A percentile compares a stretch with the other conserved stretches of the same genome.
Conservation (phyloP, 805 yeast genomes). For the Starmera caribaea region DNA sequence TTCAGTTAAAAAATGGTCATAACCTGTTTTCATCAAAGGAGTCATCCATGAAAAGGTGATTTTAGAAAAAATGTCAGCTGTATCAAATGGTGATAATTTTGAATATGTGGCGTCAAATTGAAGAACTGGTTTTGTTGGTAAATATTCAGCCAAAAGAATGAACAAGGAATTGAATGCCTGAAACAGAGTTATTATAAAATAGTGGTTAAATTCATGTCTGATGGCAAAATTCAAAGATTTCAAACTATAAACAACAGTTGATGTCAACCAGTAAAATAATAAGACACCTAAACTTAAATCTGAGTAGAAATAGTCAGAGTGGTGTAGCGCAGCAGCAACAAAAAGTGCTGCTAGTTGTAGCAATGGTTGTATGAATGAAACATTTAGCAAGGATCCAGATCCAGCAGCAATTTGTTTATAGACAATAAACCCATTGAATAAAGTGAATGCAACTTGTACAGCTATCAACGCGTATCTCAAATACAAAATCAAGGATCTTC, state of each 20-base stretch:
- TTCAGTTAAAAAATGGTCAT: constrained; percentile 40
- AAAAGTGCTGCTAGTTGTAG: constrained; percentile 31
- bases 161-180: constrained; percentile 22
- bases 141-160: constrained; percentile 25
- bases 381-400: constrained; percentile 6
- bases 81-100: constrained; percentile 26
- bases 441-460: constrained; percentile 21
- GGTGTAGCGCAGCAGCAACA: constrained; percentile 50
- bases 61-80: constrained; percentile 59
- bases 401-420: constrained; percentile 9
- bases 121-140: constrained; percentile 27
- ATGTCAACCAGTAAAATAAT: constrained; percentile 67
- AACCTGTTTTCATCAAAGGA: constrained; percentile 73
- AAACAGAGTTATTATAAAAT: constrained; percentile 23
- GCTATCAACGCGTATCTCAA: constrained; percentile 24
- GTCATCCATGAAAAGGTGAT: constrained; percentile 92
- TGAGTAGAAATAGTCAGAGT: constrained; percentile 61
- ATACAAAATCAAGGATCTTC: constrained; percentile 27
- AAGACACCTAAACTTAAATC: constrained; percentile 58
- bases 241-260: constrained; percentile 35
- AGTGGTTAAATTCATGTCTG: constrained; percentile 20
- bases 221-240: constrained; percentile 30
- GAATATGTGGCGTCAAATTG: constrained; percentile 32
- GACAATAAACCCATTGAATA: constrained; percentile 11
- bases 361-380: constrained; percentile 27